A percentile compares a stretch with the other conserved stretches of the same genome.
Conservation (phyloP, 306 rosid species). For the Quercus alba region DNA sequence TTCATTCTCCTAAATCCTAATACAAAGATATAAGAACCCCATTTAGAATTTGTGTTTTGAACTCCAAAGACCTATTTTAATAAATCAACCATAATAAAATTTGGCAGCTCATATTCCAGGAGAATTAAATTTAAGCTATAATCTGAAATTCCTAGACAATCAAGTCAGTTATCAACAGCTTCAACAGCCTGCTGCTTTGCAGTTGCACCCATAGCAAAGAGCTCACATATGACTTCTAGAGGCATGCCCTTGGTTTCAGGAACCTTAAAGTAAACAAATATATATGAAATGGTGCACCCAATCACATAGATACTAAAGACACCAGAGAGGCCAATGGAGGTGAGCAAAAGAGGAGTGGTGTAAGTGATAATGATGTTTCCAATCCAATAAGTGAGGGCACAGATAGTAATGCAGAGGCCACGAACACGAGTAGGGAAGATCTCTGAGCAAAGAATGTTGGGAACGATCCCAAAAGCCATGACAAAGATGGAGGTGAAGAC, state of each 20-base stretch:
- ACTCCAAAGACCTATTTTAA: too few relatives aligned
- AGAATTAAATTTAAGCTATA: background rate
- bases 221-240: slow-evolving; percentile 69
- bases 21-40: too few relatives aligned
- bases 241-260: slow-evolving; percentile 89
- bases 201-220: slow-evolving; percentile 55
- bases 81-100: background rate
- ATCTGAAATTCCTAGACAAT: background rate
- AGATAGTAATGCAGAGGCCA: slow-evolving; percentile 61
- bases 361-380: slow-evolving; percentile 54
- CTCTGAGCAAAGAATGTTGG: slow-evolving; percentile 63
- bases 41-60: too few relatives aligned
- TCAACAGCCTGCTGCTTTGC: slow-evolving; percentile 34
- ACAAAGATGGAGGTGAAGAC: slow-evolving; percentile 58
- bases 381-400: slow-evolving; percentile 63
- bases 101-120: background rate
- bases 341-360: slow-evolving; percentile 48
- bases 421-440: slow-evolving; percentile 69
- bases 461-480: slow-evolving; percentile 67
- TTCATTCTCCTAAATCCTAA: background rate
- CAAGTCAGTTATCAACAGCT: slow-evolving; percentile 32
- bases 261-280: slow-evolving; percentile 62
- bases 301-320: slow-evolving; percentile 47
- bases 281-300: slow-evolving; percentile 57
- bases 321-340: slow-evolving; percentile 51